Evolutionary conservation across 2,329 filamentous ascomycete genomes (phyloP).

Genomic region (Colletotrichum lindemuthianum): DNA sequence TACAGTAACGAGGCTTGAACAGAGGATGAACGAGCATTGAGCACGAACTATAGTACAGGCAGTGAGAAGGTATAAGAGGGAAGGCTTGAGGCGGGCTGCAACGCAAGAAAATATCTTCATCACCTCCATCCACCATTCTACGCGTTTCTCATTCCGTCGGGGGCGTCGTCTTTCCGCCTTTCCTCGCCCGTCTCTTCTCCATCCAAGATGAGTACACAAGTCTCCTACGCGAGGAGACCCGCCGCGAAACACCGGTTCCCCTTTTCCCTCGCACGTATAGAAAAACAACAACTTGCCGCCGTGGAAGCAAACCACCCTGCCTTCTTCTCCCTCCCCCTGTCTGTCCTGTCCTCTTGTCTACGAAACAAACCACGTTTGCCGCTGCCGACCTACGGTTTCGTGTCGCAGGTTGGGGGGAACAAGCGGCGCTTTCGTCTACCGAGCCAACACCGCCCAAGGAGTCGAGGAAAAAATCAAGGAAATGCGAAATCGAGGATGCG

Average conservation of each 20-base stretch:
- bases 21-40: constrained; percentile 38
- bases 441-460: constrained; percentile 13
- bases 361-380: constrained; percentile 13
- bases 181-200: not conserved
- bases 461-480: constrained; percentile 28
- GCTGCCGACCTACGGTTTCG: constrained; percentile 14
- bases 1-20: constrained; percentile 13
- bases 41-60: constrained; percentile 36
- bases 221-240: constrained; percentile 1
- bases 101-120: constrained; percentile 36
- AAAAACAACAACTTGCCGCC: constrained; percentile 26
- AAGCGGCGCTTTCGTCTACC: constrained; percentile 28
- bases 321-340: constrained; percentile 1
- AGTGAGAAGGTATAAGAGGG: constrained; percentile 36
- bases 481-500: constrained; percentile 23
- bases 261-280: constrained; percentile 11
- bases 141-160: constrained; percentile 31
- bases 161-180: constrained; percentile 9
- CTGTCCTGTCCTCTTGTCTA: constrained; percentile 9
- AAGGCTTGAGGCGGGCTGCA: constrained; percentile 34
- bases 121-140: constrained; percentile 27
- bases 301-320: constrained; percentile 12
- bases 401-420: constrained; percentile 1
- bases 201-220: constrained; percentile 17
- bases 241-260: constrained; percentile 13